Conservation (phyloP, 345 rosid genomes). For the Hirschfeldia incana region DNA sequence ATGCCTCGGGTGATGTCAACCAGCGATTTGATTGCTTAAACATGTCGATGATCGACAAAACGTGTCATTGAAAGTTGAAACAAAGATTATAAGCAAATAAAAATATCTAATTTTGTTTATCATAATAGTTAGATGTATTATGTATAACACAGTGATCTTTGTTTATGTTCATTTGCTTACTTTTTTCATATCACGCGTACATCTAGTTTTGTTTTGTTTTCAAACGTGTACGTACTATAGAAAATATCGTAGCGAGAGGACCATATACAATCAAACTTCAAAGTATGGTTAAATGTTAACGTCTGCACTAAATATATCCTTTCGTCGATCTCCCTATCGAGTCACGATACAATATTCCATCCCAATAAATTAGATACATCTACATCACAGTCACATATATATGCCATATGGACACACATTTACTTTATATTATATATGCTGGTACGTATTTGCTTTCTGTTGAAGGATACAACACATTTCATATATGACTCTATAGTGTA, state of each 20-base stretch:
- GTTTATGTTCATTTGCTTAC: neutral
- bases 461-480: slow-evolving; percentile 16
- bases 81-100: neutral
- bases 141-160: neutral
- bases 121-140: too few species aligned
- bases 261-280: slow-evolving; percentile 26
- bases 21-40: neutral
- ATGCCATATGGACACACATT: neutral
- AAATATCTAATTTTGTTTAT: neutral
- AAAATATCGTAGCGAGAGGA: slow-evolving; percentile 33
- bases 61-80: neutral
- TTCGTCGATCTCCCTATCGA: slow-evolving; percentile 12
- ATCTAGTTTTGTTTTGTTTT: neutral
- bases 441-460: slow-evolving; percentile 12
- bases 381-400: slow-evolving; percentile 18
- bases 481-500: neutral
- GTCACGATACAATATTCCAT: slow-evolving; percentile 32
- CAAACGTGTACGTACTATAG: neutral
- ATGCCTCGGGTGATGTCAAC: neutral
- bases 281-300: slow-evolving; percentile 34
- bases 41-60: neutral
- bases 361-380: slow-evolving; percentile 11
- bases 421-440: neutral
- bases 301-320: slow-evolving; percentile 31
- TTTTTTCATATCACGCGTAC: neutral